phyloP scores from a whole-genome alignment of 768 basidiomycete genomes.

The Phanerochaete sordida region DNA sequence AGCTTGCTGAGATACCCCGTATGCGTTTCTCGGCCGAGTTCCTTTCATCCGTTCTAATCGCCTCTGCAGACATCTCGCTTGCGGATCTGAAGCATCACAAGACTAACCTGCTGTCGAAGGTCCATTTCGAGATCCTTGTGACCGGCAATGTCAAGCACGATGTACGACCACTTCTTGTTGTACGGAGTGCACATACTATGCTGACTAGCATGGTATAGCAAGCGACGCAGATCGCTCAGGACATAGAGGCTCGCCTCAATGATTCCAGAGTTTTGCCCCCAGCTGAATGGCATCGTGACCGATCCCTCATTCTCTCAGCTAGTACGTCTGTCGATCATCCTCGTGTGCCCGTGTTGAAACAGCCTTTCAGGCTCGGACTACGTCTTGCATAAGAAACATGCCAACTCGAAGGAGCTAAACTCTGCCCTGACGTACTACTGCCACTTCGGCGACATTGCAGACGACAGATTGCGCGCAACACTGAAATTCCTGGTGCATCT shows the following conservation, averaged over 20 bases:
- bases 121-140: slow-evolving; percentile 41
- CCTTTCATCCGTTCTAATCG: not conserved
- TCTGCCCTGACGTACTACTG: slow-evolving; percentile 43
- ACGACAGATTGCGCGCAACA: slow-evolving; percentile 32
- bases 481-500: slow-evolving; percentile 42
- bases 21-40: not conserved
- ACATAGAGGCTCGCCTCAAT: slow-evolving; percentile 35
- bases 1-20: slow-evolving; percentile 38
- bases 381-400: slow-evolving; percentile 33
- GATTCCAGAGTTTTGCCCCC: slow-evolving; percentile 30
- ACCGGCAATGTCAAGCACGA: slow-evolving; percentile 45
- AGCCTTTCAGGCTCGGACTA: slow-evolving; percentile 31
- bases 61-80: slow-evolving; percentile 34
- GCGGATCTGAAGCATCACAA: slow-evolving; percentile 39
- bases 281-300: slow-evolving; percentile 35
- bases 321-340: slow-evolving; percentile 21
- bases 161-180: slow-evolving; percentile 7
- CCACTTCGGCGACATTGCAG: slow-evolving; percentile 41
- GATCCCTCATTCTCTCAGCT: slow-evolving; percentile 39
- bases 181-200: not conserved
- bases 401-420: slow-evolving; percentile 45
- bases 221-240: slow-evolving; percentile 33
- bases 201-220: slow-evolving; percentile 25
- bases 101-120: slow-evolving; percentile 32
- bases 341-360: not conserved